Conservation (phyloP, 1,284 basidiomycete genomes). For the Pulveroboletus sp. region DNA sequence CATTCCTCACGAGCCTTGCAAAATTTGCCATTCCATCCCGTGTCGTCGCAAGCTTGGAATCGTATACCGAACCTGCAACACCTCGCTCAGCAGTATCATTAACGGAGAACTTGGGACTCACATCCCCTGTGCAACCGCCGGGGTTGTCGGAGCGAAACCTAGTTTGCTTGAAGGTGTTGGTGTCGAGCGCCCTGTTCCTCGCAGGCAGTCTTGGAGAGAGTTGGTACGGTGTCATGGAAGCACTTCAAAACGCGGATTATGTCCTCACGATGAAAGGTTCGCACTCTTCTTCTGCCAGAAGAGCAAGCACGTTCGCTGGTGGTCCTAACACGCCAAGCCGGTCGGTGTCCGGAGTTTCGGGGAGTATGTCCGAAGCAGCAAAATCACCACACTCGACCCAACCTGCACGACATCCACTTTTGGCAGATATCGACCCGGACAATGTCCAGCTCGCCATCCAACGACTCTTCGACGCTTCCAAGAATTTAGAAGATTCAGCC, state of each 20-base stretch:
- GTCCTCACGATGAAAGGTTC: constrained; percentile 68
- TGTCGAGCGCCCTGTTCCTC: constrained; percentile 79
- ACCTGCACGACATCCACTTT: constrained; percentile 52
- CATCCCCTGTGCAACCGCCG: constrained; percentile 56
- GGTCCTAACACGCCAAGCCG: constrained; percentile 38
- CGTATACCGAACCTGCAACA: constrained; percentile 65
- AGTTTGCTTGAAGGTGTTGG: constrained; percentile 83
- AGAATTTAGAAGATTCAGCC: constrained; percentile 79
- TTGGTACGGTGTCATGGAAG: constrained; percentile 91
- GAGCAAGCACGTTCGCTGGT: constrained; percentile 41
- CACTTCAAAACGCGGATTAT: constrained; percentile 90
- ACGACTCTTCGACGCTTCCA: constrained; percentile 80
- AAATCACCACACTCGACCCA: constrained; percentile 22
- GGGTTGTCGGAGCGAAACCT: constrained; percentile 87
- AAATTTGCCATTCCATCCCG: constrained; percentile 87
- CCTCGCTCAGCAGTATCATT: constrained; percentile 63
- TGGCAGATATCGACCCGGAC: constrained; percentile 77
- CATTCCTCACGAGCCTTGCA: constrained; percentile 84
- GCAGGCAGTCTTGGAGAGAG: constrained; percentile 82
- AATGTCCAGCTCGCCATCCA: constrained; percentile 73
- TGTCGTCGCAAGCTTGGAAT: constrained; percentile 82
- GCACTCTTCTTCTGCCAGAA: constrained; percentile 30
- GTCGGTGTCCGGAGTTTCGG: constrained; percentile 38
- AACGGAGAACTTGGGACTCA: constrained; percentile 71
- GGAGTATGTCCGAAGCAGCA: constrained; percentile 22